A percentile compares a stretch with the other conserved stretches of the same genome.
Evolutionary conservation across 352 stramenopile genomes (phyloP).

Genomic region (Saprolegnia diclina): DNA sequence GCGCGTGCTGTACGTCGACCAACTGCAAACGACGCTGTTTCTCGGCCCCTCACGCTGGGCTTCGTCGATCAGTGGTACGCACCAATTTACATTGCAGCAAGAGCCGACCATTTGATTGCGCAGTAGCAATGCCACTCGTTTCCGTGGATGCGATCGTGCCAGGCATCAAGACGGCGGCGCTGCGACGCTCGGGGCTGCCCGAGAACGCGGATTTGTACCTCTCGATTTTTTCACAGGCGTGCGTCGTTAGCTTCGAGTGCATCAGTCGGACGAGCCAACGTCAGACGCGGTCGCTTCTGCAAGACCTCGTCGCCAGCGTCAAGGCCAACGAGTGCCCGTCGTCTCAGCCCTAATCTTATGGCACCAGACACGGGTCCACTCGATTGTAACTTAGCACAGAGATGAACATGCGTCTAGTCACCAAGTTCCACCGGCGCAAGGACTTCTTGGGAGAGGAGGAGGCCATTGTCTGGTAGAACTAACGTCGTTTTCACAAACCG

Average conservation of each 20-base stretch:
- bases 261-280: not conserved
- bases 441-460: not conserved
- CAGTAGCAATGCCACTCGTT: not conserved
- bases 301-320: not conserved
- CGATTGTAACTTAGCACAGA: no score
- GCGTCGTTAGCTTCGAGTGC: conserved; percentile 9
- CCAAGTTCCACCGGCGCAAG: not conserved
- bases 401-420: no score
- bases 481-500: not conserved
- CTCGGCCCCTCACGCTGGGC: not conserved
- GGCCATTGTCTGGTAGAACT: no score
- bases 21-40: not conserved
- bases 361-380: no score
- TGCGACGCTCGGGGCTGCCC: not conserved
- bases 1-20: not conserved
- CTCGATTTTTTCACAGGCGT: not conserved
- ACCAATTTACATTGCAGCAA: no score
- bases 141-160: not conserved
- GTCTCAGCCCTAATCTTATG: no score
- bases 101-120: no score
- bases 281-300: not conserved
- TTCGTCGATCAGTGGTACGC: not conserved
- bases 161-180: not conserved
- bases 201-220: conserved; percentile 4
- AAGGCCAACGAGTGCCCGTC: no score